Conservation (phyloP, 306 rosid genomes). For the Ammopiptanthus mongolicus region DNA sequence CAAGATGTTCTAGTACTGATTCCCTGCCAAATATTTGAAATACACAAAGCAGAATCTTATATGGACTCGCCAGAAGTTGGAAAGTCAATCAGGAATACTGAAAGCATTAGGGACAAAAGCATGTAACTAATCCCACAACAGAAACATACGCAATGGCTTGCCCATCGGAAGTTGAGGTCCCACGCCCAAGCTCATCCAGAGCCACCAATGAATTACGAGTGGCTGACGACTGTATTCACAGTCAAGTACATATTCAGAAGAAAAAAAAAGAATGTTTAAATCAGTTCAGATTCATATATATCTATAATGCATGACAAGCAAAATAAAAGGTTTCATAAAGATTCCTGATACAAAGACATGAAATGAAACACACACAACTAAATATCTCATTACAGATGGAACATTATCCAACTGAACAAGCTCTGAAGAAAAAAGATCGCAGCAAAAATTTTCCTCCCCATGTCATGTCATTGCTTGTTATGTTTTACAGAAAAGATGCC, state of each 20-base stretch:
- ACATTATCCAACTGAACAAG: neutral
- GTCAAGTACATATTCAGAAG: conserved; percentile 17
- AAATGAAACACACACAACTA: neutral
- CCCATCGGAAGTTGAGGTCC: conserved; percentile 97
- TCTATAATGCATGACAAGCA: neutral
- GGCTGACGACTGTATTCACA: conserved; percentile 66
- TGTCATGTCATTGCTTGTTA: neutral
- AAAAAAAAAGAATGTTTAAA: neutral
- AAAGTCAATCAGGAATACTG: neutral
- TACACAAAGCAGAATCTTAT: conserved; percentile 5
- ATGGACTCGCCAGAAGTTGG: neutral
- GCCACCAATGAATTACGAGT: conserved; percentile 75
- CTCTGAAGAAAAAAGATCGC: neutral
- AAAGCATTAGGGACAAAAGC: conserved; percentile 2
- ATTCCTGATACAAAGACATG: neutral
- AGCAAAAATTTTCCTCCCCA: neutral
- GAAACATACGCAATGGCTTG: conserved; percentile 93
- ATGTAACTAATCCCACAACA: conserved; percentile 7
- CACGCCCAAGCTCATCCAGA: conserved; percentile 98
- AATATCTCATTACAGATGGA: neutral
- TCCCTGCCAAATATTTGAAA: conserved; percentile 47
- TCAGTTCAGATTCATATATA: conserved; percentile 6
- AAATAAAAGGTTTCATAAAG: neutral
- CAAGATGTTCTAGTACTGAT: conserved; percentile 85
- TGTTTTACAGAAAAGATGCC: neutral